These are phyloP conservation scores for Periconia sp. DNA, from an alignment of 2,329 filamentous ascomycete genomes.

Conservation along the genomic window DNA sequence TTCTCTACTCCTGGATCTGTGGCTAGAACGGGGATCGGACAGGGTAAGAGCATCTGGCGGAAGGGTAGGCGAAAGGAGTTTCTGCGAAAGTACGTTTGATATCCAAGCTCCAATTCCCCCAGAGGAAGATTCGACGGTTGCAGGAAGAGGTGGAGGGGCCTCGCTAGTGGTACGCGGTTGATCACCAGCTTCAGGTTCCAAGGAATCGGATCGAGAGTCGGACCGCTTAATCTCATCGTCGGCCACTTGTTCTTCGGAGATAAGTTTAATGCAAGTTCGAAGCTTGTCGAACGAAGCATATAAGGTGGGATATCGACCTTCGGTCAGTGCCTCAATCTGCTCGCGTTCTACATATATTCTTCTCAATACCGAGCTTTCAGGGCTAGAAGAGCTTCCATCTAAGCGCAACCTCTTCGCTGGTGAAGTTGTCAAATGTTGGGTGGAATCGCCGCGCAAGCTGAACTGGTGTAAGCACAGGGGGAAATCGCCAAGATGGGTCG, in stretches of 20 bases:
- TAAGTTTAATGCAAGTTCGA: conserved; percentile 3
- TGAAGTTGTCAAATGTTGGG: not conserved
- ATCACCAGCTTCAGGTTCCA: conserved; percentile 24
- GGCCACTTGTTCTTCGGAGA: conserved; percentile 2
- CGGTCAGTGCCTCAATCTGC: conserved; percentile 5
- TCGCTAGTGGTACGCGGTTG: conserved; percentile 20
- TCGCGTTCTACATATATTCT: conserved; percentile 6
- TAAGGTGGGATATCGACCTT: conserved; percentile 3
- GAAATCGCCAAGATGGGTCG: not conserved
- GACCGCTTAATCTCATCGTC: not conserved
- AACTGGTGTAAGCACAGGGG: not conserved
- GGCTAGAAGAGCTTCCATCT: not conserved
- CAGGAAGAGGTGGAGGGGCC: conserved; percentile 11
- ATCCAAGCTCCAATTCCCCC: conserved; percentile 33
- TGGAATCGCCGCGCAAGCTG: not conserved
- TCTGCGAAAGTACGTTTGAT: conserved; percentile 26
- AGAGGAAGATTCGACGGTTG: conserved; percentile 7
- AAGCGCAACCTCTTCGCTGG: conserved; percentile 2
- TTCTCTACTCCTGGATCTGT: conserved; percentile 12
- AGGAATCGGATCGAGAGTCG: conserved; percentile 21
- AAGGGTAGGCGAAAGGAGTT: not conserved
- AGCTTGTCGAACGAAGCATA: conserved; percentile 7
- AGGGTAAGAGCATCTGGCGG: conserved; percentile 3
- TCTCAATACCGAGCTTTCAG: conserved; percentile 2
- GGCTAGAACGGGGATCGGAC: conserved; percentile 13